phyloP scores from a whole-genome alignment of 371 early-diverging fungal species.

The Haplosporangium sp. region DNA sequence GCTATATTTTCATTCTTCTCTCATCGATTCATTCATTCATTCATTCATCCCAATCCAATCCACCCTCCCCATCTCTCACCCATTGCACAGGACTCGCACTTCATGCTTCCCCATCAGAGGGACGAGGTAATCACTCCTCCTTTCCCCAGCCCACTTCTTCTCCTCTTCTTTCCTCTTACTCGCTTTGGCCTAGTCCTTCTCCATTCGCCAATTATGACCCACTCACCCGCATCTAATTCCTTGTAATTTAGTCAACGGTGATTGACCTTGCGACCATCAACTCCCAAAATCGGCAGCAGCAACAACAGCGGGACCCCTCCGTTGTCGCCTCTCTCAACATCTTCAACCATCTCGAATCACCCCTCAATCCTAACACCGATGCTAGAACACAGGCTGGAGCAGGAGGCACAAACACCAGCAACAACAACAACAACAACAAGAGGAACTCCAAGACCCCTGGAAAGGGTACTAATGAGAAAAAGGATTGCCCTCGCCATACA shows the following conservation, averaged over 20 bases:
- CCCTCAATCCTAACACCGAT: background rate
- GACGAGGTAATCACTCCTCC: slow-evolving; percentile 13
- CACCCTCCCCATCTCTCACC: background rate
- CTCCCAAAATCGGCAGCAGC: slow-evolving; percentile 16
- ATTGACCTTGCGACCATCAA: slow-evolving; percentile 34
- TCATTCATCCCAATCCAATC: background rate
- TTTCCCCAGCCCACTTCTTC: too few relatives aligned
- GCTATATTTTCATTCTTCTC: background rate
- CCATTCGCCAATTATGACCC: background rate
- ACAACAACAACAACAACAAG: slow-evolving; percentile 5
- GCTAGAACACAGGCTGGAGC: background rate
- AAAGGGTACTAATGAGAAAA: slow-evolving; percentile 6
- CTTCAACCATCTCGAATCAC: slow-evolving; percentile 19
- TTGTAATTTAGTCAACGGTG: slow-evolving; percentile 20
- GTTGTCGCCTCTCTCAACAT: background rate
- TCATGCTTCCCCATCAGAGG: slow-evolving; percentile 14
- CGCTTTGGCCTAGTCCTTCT: background rate
- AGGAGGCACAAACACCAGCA: background rate
- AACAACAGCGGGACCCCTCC: background rate
- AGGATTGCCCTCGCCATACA: slow-evolving; percentile 47
- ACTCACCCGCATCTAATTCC: background rate
- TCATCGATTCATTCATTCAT: background rate
- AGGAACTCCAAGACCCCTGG: background rate
- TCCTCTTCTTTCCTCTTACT: background rate
- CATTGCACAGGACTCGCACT: background rate